phyloP scores from a whole-genome alignment of 257 asterid genomes.

The Nicotiana knightiana region DNA sequence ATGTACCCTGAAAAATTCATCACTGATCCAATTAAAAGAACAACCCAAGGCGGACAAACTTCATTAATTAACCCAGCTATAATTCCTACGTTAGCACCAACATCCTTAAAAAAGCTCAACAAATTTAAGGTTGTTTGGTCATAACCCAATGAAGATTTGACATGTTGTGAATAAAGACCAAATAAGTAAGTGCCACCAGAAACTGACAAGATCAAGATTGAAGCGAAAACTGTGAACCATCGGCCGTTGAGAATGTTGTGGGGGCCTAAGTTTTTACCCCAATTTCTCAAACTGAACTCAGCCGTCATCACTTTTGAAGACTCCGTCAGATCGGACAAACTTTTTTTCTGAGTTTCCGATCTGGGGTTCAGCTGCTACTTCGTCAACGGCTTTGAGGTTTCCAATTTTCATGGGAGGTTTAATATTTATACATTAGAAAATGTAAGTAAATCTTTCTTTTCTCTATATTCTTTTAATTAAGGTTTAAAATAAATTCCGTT shows the following conservation, averaged over 20 bases:
- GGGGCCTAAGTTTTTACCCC: conserved; percentile 8
- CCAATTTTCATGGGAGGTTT: not conserved
- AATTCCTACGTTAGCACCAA: conserved; percentile 62
- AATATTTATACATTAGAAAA: not conserved
- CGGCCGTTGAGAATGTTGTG: conserved; percentile 43
- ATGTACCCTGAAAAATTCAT: conserved; percentile 72
- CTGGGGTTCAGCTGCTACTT: not conserved
- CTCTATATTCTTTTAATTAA: too few relatives aligned
- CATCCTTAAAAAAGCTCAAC: conserved; percentile 62
- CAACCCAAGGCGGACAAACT: conserved; percentile 83
- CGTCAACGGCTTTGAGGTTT: conserved; percentile 4
- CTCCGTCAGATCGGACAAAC: not conserved
- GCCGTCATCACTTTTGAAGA: not conserved
- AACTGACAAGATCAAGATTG: conserved; percentile 55
- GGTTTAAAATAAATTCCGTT: too few relatives aligned
- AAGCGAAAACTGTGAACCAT: conserved; percentile 74
- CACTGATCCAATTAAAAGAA: conserved; percentile 55
- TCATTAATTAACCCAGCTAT: conserved; percentile 64
- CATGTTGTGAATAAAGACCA: conserved; percentile 44
- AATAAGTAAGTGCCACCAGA: conserved; percentile 88
- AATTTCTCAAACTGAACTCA: not conserved
- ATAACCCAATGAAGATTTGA: conserved; percentile 50
- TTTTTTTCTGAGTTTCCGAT: not conserved
- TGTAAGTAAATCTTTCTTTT: too few relatives aligned
- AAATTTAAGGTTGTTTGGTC: conserved; percentile 68